phyloP scores from a whole-genome alignment of 306 rosid species.

The Cicer chorassanicum region DNA sequence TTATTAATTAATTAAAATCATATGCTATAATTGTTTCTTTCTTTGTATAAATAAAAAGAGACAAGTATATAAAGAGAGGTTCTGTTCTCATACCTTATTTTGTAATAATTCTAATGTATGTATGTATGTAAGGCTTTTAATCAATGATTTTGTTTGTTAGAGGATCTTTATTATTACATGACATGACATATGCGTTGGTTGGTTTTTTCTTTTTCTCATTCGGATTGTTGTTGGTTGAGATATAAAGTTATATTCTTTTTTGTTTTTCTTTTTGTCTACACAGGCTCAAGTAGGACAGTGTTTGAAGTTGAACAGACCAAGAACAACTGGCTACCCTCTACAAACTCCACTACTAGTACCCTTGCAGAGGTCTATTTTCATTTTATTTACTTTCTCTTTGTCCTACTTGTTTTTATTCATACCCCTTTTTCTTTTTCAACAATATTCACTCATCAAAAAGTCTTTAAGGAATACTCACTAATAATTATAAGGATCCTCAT shows the following conservation, averaged over 20 bases:
- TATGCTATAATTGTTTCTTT: background rate
- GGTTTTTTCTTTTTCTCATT: conserved; percentile 44
- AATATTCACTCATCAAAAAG: conserved; percentile 36
- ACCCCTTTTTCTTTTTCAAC: conserved; percentile 14
- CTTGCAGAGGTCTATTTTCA: conserved; percentile 69
- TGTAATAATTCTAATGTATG: background rate
- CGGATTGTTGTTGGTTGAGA: conserved; percentile 52
- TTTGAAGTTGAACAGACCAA: conserved; percentile 76
- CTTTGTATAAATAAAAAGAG: conserved; percentile 22
- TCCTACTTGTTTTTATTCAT: conserved; percentile 30
- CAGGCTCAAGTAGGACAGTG: conserved; percentile 68
- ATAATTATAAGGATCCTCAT: background rate
- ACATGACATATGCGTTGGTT: background rate
- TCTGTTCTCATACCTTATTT: conserved; percentile 5
- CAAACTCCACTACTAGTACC: conserved; percentile 56
- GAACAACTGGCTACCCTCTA: conserved; percentile 75
- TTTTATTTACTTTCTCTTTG: conserved; percentile 42
- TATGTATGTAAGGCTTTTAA: too few species aligned
- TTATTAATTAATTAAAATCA: background rate
- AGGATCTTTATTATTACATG: conserved; percentile 31
- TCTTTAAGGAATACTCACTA: conserved; percentile 8
- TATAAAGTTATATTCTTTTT: conserved; percentile 66
- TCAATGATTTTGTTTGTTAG: conserved; percentile 30
- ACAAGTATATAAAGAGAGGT: conserved; percentile 8
- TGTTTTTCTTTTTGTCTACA: conserved; percentile 69